Conservation (phyloP, 2,329 filamentous ascomycete genomes). For the Aspergillus ochraceoroseus region DNA sequence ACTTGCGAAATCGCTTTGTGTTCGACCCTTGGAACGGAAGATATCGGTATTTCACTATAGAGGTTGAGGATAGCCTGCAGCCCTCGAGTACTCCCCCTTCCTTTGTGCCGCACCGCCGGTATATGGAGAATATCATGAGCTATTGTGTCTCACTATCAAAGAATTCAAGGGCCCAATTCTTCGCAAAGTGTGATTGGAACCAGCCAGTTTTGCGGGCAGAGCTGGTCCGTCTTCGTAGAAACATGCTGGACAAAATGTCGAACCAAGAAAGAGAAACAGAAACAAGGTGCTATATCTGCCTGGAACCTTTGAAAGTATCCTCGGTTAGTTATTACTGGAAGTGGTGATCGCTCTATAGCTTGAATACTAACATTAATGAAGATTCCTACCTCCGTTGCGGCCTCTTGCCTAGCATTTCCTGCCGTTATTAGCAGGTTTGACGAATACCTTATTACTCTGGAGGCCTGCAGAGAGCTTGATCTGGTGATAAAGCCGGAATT, state of each 20-base stretch:
- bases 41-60: constrained; percentile 53
- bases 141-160: constrained; percentile 75
- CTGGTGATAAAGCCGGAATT: constrained; percentile 62
- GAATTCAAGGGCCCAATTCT: constrained; percentile 51
- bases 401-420: constrained; percentile 70
- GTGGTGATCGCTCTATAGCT: neutral
- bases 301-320: constrained; percentile 73
- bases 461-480: constrained; percentile 63
- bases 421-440: constrained; percentile 82
- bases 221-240: constrained; percentile 69
- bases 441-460: constrained; percentile 70
- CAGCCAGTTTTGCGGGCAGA: constrained; percentile 79
- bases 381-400: constrained; percentile 65
- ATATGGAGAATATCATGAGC: constrained; percentile 65
- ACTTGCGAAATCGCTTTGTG: constrained; percentile 49
- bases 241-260: constrained; percentile 67
- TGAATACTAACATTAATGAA: constrained; percentile 35
- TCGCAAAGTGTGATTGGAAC: constrained; percentile 54
- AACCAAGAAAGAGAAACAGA: constrained; percentile 48
- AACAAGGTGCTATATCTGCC: constrained; percentile 62
- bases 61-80: constrained; percentile 29
- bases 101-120: constrained; percentile 35
- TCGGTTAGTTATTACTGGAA: constrained; percentile 51
- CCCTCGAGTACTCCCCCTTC: constrained; percentile 36
- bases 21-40: constrained; percentile 55